Evolutionary conservation across 2,329 filamentous ascomycete genomes (phyloP), one percentile per base, ranked within the genome.

Genomic region (Hymenoscyphus infarciens): DNA sequence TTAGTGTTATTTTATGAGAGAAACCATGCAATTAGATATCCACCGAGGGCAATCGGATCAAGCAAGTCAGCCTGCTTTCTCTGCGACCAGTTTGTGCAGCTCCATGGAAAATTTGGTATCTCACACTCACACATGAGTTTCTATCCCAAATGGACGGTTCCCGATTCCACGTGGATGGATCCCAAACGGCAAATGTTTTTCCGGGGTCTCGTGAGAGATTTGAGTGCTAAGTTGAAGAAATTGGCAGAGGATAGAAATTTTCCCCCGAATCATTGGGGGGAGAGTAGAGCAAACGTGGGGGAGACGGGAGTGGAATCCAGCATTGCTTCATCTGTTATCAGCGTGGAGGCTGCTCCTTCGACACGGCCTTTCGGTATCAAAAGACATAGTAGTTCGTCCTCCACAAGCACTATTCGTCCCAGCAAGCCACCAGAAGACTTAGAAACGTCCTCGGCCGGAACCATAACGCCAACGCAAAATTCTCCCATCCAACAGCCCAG

Each of bases 1-100:
- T 73, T 83, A 6, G 39, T 65, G 3, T 22, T 63, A 3, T 61
- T 42, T n/a, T 63, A 68, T 33, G 62, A 65, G 3, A 22, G n/a
- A n/a, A n/a, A 54, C 53, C 4, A 61, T n/a, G 25, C 39, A n/a
- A 39, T 5, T 7, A 2, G 16, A 1, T n/a, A 5, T 11, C 45
- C 35, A 2, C 65, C 67, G 22, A 42, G 64, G 22, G 59, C 49
- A 13, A 66, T 65, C 19, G 62, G 65, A 11, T 68, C 67, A 2
- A 68, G 64, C 38, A 67, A 67, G 38, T 62, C 64, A 3, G 58
- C 65, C 11, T 67, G 64, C 53, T 66, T 63, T 16, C 60, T 67
- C 2, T 68, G 65, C 27, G 64, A 66, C 33, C 55, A 61, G 1
- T 68, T 68, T 22, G 61, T 67, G 5, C 31, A 15, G 10, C 49